Base-by-base conservation (phyloP, 2,329 filamentous ascomycete species). In the Colletotrichum siamense region DNA sequence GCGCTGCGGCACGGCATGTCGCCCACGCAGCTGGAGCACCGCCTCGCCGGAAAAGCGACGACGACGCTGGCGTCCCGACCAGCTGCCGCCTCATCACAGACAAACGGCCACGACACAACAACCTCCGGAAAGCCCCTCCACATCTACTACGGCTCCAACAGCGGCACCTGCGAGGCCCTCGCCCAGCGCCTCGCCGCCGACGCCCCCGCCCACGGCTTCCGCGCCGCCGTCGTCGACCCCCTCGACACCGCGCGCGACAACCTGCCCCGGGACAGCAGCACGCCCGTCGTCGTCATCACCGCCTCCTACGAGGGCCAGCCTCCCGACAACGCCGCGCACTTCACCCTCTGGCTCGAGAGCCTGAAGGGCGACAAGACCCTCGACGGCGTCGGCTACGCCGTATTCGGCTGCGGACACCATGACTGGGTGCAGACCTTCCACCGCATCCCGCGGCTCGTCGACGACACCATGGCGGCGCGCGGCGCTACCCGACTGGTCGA, bases 231-330 rank as follows among this genome's bases (percentile, higher is more conserved):
- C 28, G 84, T 91, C 9, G 87, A 88, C n/a, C 86, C 87, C 3
- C 82, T 95, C 62, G 91, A 95, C 79, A 86, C 88, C 0, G 92
- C 90, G 0, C 89, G 88, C 6, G 88, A 91, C 64, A 87, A 88
- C 9, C 80, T 95, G 0, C 89, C 92, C 0, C 90, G 85, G 67
- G 85, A 89, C 22, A 86, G 89, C 44, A 5, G 1, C 44, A 52
- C 44, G 16, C 92, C 93, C 0, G 86, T 93, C 0, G 85, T 94
- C 15, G 86, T 95, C 71, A 89, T 95, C 77, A 91, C 91, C 0
- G 89, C 93, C 0, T 92, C 91, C 3, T 95, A 95, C 79, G 93
- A 95, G 80, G 94, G 94, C 2, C 87, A 93, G 69, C 92, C 94
- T 0, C 91, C 93, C 0, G 92, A 94, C 77, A 95, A 95, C 74